Base-by-base conservation (phyloP, 805 yeast species). In the Wickerhamomyces chaumierensis region DNA sequence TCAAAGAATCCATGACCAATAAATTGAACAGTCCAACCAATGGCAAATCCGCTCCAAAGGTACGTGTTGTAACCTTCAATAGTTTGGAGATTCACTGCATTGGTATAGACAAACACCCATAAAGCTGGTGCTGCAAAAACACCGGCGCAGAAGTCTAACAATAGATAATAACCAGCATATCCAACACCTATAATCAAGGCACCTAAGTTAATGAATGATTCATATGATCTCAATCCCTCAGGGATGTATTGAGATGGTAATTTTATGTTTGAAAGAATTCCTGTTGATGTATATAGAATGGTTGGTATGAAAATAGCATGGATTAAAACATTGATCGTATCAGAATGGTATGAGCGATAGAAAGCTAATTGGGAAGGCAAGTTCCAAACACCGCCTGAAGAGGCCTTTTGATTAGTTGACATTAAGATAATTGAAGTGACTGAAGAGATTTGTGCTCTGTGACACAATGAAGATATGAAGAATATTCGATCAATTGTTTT, bases 1-100 rank as follows among this genome's bases (percentile, higher is more conserved):
- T 90, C 98, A 52, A 76, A 83, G 11, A 71, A 66, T 2, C 82
- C 90, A 55, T 92, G 97, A 4, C 96, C 96, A 36, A 80, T 66
- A 57, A 90, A 87, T 52, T 92, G 97, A 6, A 75, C 76, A 14
- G 76, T 51, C 97, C 98, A 90, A 9, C 82, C 63, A 2, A 62
- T 29, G 0, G 69, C 55, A 55, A 81, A 82, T 15, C 73, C 48
- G 1, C 39, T 48, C 39, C 48, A 33, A 34, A 51, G 45, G 32
- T 36, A 37, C 15, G 33, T 34, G 13, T 46, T 41, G 16, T 48
- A 44, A 23, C 45, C 34, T 23, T 51, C 55, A 18, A 55, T 38
- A 1, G 20, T 8, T 21, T 33, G 18, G 53, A 41, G 33, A 47
- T 36, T 25, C 49, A 48, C 21, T 61, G 53, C 31, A 58, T 53